phyloP scores from a whole-genome alignment of 768 basidiomycete genomes.

The Phaeotremella fagi region DNA sequence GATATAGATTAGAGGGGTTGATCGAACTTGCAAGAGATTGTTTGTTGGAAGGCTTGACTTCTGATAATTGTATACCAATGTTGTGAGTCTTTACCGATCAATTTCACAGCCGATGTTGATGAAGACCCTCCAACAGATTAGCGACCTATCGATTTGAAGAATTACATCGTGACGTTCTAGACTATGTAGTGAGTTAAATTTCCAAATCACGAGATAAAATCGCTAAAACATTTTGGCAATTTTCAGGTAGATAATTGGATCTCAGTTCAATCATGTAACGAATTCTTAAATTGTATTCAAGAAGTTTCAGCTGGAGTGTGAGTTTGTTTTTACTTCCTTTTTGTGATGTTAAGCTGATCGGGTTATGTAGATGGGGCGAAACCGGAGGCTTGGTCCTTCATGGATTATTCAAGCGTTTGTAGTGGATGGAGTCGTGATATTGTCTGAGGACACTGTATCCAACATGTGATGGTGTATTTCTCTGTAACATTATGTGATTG shows the following conservation, averaged over 20 bases:
- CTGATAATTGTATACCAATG: slow-evolving; percentile 62
- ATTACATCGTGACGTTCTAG: slow-evolving; percentile 49
- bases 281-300: slow-evolving; percentile 34
- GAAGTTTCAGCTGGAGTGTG: slow-evolving; percentile 34
- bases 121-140: slow-evolving; percentile 46
- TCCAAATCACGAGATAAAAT: not conserved
- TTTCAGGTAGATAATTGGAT: slow-evolving; percentile 14
- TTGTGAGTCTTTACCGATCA: slow-evolving; percentile 57
- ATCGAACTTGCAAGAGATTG: slow-evolving; percentile 66
- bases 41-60: slow-evolving; percentile 65
- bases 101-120: slow-evolving; percentile 49
- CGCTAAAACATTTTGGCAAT: not conserved
- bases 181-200: slow-evolving; percentile 58
- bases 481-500: no score
- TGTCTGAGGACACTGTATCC: no score
- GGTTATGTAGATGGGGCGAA: slow-evolving; percentile 22
- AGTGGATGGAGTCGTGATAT: no score
- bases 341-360: no score
- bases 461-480: no score
- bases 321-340: slow-evolving; percentile 4
- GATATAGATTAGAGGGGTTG: slow-evolving; percentile 65
- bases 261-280: slow-evolving; percentile 12
- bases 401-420: slow-evolving; percentile 25
- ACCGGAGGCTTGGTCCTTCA: slow-evolving; percentile 31
- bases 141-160: slow-evolving; percentile 15